Evolutionary conservation across 2,329 filamentous ascomycete species (phyloP).

Genomic region (Herpotrichia juniperi): DNA sequence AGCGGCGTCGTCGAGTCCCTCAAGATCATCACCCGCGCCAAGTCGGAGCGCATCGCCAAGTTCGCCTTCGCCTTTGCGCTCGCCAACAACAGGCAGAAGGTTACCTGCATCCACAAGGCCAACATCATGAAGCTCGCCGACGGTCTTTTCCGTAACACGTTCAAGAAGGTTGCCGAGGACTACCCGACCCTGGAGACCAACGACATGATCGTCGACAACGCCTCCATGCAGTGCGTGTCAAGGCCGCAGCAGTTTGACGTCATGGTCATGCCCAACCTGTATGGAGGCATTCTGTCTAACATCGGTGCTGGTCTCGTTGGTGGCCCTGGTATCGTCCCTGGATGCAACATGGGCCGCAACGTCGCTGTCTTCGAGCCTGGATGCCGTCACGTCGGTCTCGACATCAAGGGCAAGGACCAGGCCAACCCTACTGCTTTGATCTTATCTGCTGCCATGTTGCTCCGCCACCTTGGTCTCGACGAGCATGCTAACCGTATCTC

Average conservation of each 20-base stretch:
- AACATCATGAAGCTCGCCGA: slow-evolving; percentile 99
- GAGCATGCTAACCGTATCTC: slow-evolving; percentile 98
- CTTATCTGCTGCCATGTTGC: slow-evolving; percentile 94
- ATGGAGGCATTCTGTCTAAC: slow-evolving; percentile 98
- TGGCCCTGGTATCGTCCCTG: slow-evolving; percentile 94
- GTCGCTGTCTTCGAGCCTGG: slow-evolving; percentile 98
- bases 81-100: slow-evolving; percentile 98
- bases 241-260: slow-evolving; percentile 98
- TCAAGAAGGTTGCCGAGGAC: slow-evolving; percentile 90
- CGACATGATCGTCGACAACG: slow-evolving; percentile 99
- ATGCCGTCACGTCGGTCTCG: slow-evolving; percentile 97
- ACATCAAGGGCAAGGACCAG: slow-evolving; percentile 99
- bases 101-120: slow-evolving; percentile 99
- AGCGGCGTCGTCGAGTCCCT: slow-evolving; percentile 96
- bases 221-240: slow-evolving; percentile 98
- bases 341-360: slow-evolving; percentile 99
- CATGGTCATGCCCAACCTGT: slow-evolving; percentile 99
- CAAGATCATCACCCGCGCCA: slow-evolving; percentile 99
- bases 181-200: slow-evolving; percentile 95
- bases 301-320: slow-evolving; percentile 96
- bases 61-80: slow-evolving; percentile 98
- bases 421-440: slow-evolving; percentile 97
- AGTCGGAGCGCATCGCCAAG: slow-evolving; percentile 98
- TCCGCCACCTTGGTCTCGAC: slow-evolving; percentile 95
- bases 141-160: slow-evolving; percentile 97